Evolutionary conservation across 108 stramenopile genomes (phyloP).

Genomic region (Epithemia pelagica): DNA sequence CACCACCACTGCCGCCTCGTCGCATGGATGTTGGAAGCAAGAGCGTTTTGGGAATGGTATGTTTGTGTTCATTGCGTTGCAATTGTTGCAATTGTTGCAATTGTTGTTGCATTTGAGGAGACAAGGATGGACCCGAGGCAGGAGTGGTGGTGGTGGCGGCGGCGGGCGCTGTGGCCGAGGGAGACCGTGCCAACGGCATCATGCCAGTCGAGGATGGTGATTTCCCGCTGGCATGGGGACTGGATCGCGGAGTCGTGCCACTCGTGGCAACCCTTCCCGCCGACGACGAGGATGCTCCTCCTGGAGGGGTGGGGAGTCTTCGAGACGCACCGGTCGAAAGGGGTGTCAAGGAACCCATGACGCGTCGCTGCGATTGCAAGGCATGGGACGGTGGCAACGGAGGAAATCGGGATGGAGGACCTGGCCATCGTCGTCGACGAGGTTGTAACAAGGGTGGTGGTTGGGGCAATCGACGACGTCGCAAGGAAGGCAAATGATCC

Average conservation of each 20-base stretch:
- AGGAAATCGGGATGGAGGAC: no score
- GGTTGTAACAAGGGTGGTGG: neutral
- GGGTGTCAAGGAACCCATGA: no score
- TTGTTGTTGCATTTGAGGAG: neutral
- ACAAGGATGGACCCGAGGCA: neutral
- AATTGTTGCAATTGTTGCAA: neutral
- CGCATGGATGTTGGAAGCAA: neutral
- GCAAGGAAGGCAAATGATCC: neutral
- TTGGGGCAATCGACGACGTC: neutral
- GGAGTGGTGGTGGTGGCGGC: neutral
- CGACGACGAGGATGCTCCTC: neutral
- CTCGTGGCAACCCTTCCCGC: neutral
- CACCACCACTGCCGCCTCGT: no score
- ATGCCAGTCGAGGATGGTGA: neutral
- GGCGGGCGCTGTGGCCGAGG: neutral
- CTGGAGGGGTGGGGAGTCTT: neutral
- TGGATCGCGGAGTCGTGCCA: neutral
- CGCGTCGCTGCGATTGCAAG: neutral
- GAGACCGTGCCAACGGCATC: neutral
- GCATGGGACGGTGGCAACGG: neutral
- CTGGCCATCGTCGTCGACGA: neutral
- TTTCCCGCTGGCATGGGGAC: neutral
- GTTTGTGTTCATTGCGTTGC: neutral
- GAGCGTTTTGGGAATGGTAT: neutral
- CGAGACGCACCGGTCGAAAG: no score